These are phyloP conservation scores for Candida yuanshanica DNA, from an alignment of 805 yeast genomes.

Conservation along the genomic window DNA sequence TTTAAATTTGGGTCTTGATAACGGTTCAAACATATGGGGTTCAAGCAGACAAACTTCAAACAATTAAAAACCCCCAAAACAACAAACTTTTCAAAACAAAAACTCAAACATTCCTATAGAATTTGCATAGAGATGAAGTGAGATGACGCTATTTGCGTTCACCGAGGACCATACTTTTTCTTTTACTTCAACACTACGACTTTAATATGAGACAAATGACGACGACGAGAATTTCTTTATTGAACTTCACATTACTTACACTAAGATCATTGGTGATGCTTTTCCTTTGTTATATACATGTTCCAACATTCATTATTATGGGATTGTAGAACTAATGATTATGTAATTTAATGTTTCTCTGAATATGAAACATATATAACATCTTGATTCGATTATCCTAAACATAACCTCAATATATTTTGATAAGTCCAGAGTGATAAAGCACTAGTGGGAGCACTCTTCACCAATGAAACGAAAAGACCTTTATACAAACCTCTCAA, in stretches of 20 bases:
- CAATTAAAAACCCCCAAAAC: not conserved
- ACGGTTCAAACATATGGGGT: constrained; percentile 25
- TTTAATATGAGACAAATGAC: not conserved
- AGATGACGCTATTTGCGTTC: not conserved
- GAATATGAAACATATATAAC: too few species aligned
- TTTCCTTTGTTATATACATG: not conserved
- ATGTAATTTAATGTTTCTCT: not conserved
- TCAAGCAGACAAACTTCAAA: constrained; percentile 9
- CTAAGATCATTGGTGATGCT: not conserved
- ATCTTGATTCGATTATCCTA: not conserved
- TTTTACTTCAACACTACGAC: not conserved
- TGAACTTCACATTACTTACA: too few species aligned
- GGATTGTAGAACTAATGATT: not conserved
- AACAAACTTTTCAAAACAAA: not conserved
- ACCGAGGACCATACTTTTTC: not conserved
- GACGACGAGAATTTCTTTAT: not conserved
- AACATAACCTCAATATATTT: constrained; percentile 7
- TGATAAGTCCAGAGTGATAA: constrained; percentile 66
- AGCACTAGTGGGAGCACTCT: constrained; percentile 76
- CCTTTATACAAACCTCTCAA: constrained; percentile 69
- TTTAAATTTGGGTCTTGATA: constrained; percentile 20
- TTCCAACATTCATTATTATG: not conserved
- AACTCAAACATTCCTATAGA: not conserved
- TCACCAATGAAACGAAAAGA: constrained; percentile 59
- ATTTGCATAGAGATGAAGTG: not conserved